Percentiles rank a stretch among this genome's conserved stretches.
Evolutionary conservation across 805 yeast genomes (phyloP).

Genomic region (Yamadazyma ubonensis): DNA sequence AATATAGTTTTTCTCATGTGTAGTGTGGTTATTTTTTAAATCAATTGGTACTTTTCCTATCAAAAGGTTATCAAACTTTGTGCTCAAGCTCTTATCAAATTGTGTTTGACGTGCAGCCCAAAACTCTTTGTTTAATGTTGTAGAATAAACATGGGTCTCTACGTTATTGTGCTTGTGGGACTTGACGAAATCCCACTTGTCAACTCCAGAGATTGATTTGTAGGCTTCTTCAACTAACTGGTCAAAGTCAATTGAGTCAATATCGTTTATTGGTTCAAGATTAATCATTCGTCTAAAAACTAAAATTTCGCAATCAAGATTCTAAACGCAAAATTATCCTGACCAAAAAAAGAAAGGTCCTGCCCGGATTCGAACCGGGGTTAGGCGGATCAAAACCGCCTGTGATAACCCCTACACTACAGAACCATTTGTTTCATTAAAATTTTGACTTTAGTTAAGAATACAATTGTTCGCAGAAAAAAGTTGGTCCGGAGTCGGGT

Average conservation of each 20-base stretch:
- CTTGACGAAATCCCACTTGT: constrained; percentile 12
- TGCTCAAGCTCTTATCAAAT: constrained; percentile 7
- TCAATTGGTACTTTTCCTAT: constrained; percentile 16
- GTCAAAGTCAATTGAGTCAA: constrained; percentile 5
- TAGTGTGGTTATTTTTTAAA: constrained; percentile 26
- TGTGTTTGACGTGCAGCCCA: constrained; percentile 19
- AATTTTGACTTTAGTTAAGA: background rate
- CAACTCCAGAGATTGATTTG: background rate
- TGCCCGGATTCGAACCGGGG: constrained; percentile 84
- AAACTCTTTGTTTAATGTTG: constrained; percentile 8
- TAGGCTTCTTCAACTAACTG: background rate
- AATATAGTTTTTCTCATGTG: constrained; percentile 36
- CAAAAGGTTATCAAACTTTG: constrained; percentile 15
- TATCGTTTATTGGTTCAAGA: too few species aligned
- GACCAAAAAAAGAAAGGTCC: constrained; percentile 10
- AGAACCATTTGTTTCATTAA: constrained; percentile 3
- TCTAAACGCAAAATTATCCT: too few species aligned
- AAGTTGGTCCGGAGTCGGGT: too few species aligned
- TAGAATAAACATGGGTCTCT: constrained; percentile 3
- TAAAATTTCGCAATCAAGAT: too few species aligned
- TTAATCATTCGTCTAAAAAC: too few species aligned
- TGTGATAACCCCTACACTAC: constrained; percentile 80
- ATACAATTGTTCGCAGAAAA: too few species aligned
- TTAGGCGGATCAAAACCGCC: constrained; percentile 78
- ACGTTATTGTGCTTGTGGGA: constrained; percentile 1